Percentiles rank a stretch among this genome's conserved stretches.
phyloP scores from a whole-genome alignment of 331 rosid species.

The Rosa hybrid region DNA sequence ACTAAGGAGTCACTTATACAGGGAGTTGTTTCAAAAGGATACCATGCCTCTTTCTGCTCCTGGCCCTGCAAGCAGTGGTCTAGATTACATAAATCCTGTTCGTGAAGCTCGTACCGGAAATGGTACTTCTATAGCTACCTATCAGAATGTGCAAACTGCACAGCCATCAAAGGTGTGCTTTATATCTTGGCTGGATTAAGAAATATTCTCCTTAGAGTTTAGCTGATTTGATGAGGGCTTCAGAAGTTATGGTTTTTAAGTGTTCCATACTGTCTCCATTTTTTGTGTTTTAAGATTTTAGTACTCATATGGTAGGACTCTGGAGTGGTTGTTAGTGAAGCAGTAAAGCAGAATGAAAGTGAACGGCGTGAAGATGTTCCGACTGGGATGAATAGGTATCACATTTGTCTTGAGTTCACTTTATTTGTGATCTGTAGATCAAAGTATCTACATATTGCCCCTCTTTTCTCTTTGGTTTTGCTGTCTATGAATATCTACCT shows the following conservation, averaged over 20 bases:
- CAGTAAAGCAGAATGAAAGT: conserved; percentile 61
- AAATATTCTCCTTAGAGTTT: background rate
- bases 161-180: conserved; percentile 60
- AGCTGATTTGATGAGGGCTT: background rate
- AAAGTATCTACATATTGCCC: background rate
- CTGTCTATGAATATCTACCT: conserved; percentile 8
- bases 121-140: conserved; percentile 43
- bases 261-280: background rate
- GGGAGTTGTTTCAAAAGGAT: conserved; percentile 72
- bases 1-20: conserved; percentile 70
- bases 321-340: conserved; percentile 57
- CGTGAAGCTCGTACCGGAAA: conserved; percentile 45
- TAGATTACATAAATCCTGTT: conserved; percentile 40
- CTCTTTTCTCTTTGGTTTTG: background rate
- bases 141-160: conserved; percentile 57
- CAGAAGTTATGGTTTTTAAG: conserved; percentile 1
- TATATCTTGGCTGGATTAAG: conserved; percentile 14
- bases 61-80: conserved; percentile 31
- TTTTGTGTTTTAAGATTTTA: conserved; percentile 8
- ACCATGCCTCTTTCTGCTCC: conserved; percentile 44
- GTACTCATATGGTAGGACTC: conserved; percentile 52
- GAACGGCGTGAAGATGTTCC: conserved; percentile 73
- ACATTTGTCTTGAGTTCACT: conserved; percentile 1
- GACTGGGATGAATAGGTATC: conserved; percentile 71
- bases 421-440: conserved; percentile 1